phyloP scores from a whole-genome alignment of 192 early-diverging fungal genomes.

The Backusella sp. region DNA sequence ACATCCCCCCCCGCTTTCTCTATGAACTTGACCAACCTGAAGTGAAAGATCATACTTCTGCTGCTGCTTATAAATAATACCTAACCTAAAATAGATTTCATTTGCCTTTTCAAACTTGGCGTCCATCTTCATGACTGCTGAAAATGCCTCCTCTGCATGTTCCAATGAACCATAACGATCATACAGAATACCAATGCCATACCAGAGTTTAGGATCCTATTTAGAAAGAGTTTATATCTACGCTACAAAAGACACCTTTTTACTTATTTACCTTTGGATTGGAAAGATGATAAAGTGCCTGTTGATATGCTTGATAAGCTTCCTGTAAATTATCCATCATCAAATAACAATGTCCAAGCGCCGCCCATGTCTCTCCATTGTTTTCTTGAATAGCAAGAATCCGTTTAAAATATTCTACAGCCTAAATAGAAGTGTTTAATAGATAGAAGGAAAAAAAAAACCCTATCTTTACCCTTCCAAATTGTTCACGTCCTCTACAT shows the following conservation, averaged over 20 bases:
- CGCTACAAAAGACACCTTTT: not conserved
- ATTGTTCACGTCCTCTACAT: conserved; percentile 81
- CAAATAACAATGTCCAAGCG: conserved; percentile 92
- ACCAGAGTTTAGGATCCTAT: conserved; percentile 98
- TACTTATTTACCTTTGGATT: conserved; percentile 73
- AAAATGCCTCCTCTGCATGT: conserved; percentile 95
- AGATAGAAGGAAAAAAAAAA: too few relatives aligned
- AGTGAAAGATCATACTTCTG: conserved; percentile 73
- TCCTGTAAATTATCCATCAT: conserved; percentile 95
- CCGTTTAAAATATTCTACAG: conserved; percentile 90
- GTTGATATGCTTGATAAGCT: conserved; percentile 95
- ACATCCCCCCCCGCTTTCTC: too few relatives aligned
- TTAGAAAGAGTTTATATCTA: not conserved
- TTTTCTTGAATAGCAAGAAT: conserved; percentile 77
- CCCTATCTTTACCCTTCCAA: conserved; percentile 54
- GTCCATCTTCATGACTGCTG: conserved; percentile 93
- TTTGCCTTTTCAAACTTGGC: conserved; percentile 96
- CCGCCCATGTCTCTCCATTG: conserved; percentile 96
- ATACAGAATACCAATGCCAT: conserved; percentile 97
- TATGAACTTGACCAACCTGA: conserved; percentile 41
- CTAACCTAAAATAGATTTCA: conserved; percentile 96
- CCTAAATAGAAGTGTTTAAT: conserved; percentile 41
- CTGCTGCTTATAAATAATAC: conserved; percentile 97
- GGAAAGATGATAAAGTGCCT: conserved; percentile 88
- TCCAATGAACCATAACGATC: conserved; percentile 97